phyloP scores from a whole-genome alignment of 2,329 filamentous ascomycete genomes.

The Zymoseptoria ardabiliae region DNA sequence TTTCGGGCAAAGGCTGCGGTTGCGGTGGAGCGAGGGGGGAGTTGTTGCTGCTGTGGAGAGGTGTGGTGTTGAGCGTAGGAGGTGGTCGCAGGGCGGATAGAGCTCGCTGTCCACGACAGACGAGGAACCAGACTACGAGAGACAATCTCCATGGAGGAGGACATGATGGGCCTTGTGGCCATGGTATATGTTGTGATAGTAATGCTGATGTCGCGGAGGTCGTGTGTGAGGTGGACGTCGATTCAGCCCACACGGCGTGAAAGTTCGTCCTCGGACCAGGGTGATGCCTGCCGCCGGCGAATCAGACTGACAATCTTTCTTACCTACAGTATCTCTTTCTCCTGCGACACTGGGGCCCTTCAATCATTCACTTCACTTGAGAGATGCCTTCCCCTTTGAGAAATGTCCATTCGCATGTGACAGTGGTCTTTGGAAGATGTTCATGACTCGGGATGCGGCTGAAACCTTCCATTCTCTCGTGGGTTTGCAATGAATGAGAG shows the following conservation, averaged over 20 bases:
- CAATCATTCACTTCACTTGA: background rate
- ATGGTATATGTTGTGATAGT: background rate
- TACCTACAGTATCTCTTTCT: background rate
- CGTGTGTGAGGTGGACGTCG: background rate
- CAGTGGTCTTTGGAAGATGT: background rate
- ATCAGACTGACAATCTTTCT: background rate
- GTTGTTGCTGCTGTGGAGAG: constrained; percentile 3
- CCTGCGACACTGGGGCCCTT: background rate
- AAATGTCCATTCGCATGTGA: background rate
- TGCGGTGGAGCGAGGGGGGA: constrained; percentile 6
- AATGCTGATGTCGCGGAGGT: background rate
- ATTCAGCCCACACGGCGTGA: background rate
- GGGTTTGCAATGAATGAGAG: background rate
- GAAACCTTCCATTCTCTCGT: background rate
- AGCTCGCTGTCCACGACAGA: constrained; percentile 29
- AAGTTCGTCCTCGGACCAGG: background rate
- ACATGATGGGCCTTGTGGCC: constrained; percentile 3
- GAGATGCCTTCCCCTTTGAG: background rate
- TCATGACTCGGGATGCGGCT: background rate
- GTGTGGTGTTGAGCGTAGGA: constrained; percentile 10
- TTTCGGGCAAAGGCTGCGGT: constrained; percentile 16
- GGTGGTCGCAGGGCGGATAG: constrained; percentile 18
- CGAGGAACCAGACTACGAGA: constrained; percentile 35
- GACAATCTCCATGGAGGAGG: constrained; percentile 9
- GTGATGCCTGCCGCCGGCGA: background rate